Conservation (phyloP, 1,284 basidiomycete genomes). For the Puccinia hordei region DNA sequence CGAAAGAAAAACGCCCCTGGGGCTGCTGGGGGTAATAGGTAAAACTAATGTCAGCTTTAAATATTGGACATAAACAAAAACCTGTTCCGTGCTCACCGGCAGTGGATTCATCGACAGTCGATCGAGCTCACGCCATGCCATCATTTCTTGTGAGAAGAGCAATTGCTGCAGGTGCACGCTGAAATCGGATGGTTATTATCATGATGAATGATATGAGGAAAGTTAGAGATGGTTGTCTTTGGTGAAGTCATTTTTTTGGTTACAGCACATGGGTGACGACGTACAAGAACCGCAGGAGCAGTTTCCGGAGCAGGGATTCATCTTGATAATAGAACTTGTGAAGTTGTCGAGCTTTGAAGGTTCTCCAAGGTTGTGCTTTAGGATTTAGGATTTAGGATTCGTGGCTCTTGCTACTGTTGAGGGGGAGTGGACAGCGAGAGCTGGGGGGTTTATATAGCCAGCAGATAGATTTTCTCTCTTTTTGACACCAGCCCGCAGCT, state of each 20-base stretch:
- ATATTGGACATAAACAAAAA: not conserved
- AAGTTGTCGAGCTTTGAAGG: not conserved
- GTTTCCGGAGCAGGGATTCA: not conserved
- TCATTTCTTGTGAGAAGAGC: constrained; percentile 13
- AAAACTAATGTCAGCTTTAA: not conserved
- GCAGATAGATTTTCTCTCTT: not conserved
- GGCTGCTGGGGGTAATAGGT: not conserved
- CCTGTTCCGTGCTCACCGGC: not conserved
- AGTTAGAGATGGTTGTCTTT: not conserved
- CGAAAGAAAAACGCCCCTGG: not conserved
- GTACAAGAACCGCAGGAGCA: constrained; percentile 14
- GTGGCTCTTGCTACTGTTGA: not conserved
- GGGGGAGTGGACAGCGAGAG: not conserved
- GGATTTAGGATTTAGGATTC: not conserved
- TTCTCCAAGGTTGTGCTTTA: not conserved
- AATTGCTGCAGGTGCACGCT: constrained; percentile 10
- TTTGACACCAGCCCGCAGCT: not conserved
- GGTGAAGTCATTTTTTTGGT: not conserved
- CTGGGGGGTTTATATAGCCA: not conserved
- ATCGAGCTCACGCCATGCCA: not conserved
- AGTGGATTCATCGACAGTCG: not conserved
- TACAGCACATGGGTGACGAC: not conserved
- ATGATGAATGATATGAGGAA: not conserved
- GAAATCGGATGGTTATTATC: too few relatives aligned
- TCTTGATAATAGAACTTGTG: not conserved